Conservation (phyloP, 2,329 filamentous ascomycete genomes). For the Cytospora paraplurivora region DNA sequence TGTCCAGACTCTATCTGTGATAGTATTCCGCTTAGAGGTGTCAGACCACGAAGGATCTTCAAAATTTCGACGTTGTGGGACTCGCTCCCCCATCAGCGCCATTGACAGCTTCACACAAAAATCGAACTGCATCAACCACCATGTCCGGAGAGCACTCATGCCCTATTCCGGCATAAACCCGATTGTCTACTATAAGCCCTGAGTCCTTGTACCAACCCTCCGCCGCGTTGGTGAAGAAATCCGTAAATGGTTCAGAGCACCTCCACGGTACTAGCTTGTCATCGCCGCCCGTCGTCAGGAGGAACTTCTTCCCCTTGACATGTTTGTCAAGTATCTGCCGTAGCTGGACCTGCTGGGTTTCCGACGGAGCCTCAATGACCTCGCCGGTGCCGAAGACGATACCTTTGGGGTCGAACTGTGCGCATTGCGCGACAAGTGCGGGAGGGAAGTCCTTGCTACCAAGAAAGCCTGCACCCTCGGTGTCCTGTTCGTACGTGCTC, state of each 20-base stretch:
- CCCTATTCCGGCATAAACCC: slow-evolving; percentile 67
- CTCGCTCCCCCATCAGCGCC: slow-evolving; percentile 35
- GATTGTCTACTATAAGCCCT: slow-evolving; percentile 61
- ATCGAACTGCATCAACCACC: slow-evolving; percentile 66
- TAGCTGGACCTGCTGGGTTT: slow-evolving; percentile 47
- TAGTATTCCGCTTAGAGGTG: not conserved
- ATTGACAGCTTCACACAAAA: slow-evolving; percentile 55
- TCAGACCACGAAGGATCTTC: not conserved
- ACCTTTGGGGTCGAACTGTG: slow-evolving; percentile 72
- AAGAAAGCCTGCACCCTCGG: slow-evolving; percentile 65
- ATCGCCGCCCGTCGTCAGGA: slow-evolving; percentile 65
- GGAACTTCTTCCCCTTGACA: slow-evolving; percentile 63
- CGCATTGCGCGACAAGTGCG: slow-evolving; percentile 64
- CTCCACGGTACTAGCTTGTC: slow-evolving; percentile 75
- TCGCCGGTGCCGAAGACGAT: slow-evolving; percentile 63
- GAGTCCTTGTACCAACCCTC: slow-evolving; percentile 57
- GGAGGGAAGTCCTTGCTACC: slow-evolving; percentile 77
- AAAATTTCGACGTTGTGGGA: slow-evolving; percentile 29
- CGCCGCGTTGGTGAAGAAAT: slow-evolving; percentile 59
- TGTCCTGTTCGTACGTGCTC: slow-evolving; percentile 57
- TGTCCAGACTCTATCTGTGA: too few species aligned
- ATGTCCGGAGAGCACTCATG: slow-evolving; percentile 71
- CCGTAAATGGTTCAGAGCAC: slow-evolving; percentile 60
- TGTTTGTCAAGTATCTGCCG: slow-evolving; percentile 49
- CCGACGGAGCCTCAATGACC: slow-evolving; percentile 38